Evolutionary conservation across 768 basidiomycete genomes (phyloP), one percentile per base, ranked within the genome.

Genomic region (Lentinus tigrinus): DNA sequence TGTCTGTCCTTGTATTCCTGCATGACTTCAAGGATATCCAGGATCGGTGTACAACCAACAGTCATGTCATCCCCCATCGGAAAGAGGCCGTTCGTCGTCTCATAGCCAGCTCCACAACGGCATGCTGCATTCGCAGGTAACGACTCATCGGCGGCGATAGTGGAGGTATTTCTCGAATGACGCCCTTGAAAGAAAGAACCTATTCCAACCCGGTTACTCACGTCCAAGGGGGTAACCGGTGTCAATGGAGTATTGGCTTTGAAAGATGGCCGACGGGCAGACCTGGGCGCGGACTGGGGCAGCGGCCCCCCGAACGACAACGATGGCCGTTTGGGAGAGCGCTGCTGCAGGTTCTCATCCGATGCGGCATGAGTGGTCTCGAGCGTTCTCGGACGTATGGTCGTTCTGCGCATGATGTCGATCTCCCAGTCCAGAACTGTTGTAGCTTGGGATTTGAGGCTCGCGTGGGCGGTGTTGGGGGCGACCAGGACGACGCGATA

Each of bases 401-500:
- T 34, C n/a, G 57, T 54, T 43, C 50, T 60, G 21, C 61, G 43
- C 47, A 82, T 65, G 42, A 81, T 65, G 27, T 76, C 76, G 21
- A 63, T 61, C 38, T 69, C 70, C 82, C 83, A 87, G 58, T 87
- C 82, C n/a, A 86, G 63, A 37, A 77, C 75, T 9, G 74, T 65
- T 0, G 85, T 81, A 0, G 85, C 85, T 52, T 86, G 84, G 26
- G 75, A 74, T 54, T 77, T 81, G 40, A 88, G 74, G 62, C 78
- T 83, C 16, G 69, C 64, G 40, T 83, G 78, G 1, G 73, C 65
- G 3, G 59, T 46, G 47, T 59, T 57, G 13, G 65, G 65, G 0
- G 78, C 78, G 46, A 76, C 76, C 7, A 68, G 49, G 14, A 68
- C 65, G 27, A 68, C 61, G 47, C 59, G 58, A 47, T 66, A 68